phyloP scores from a whole-genome alignment of 1,139 yeast genomes.

The Yamadazyma aaseri region DNA sequence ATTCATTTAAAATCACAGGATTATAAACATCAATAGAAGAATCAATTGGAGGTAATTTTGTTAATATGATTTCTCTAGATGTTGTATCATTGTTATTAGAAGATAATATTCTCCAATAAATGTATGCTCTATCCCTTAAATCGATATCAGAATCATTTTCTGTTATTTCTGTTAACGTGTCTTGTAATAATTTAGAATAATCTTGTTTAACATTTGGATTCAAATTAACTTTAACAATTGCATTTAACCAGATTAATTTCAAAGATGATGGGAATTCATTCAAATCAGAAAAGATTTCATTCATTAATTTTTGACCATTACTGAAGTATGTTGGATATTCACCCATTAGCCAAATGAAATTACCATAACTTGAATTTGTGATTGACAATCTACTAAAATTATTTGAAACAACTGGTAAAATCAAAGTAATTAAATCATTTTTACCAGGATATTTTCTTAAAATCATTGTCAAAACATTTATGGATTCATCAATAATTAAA shows the following conservation, averaged over 20 bases:
- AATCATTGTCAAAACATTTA: constrained; percentile 74
- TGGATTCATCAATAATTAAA: constrained; percentile 75
- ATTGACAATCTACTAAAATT: constrained; percentile 59
- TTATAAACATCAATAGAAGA: constrained; percentile 73
- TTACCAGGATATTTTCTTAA: constrained; percentile 74
- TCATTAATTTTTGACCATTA: constrained; percentile 40
- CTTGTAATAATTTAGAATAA: constrained; percentile 58
- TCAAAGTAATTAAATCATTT: constrained; percentile 57
- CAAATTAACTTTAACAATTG: constrained; percentile 74
- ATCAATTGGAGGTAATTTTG: constrained; percentile 67
- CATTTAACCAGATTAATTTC: constrained; percentile 73
- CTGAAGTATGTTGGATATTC: constrained; percentile 81
- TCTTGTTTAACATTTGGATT: constrained; percentile 24
- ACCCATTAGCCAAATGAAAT: constrained; percentile 89
- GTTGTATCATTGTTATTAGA: constrained; percentile 36
- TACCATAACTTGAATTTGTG: constrained; percentile 30
- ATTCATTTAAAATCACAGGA: constrained; percentile 63
- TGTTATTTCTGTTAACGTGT: constrained; percentile 73
- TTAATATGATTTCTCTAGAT: constrained; percentile 52
- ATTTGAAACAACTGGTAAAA: constrained; percentile 68
- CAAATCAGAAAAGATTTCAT: constrained; percentile 59
- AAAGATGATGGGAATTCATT: constrained; percentile 71
- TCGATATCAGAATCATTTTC: constrained; percentile 85
- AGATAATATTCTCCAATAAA: constrained; percentile 91
- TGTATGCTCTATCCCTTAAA: constrained; percentile 89